Percentiles rank a stretch among this genome's conserved stretches.
These are phyloP conservation scores for Aspergillus piperis DNA, from an alignment of 2,329 filamentous ascomycete genomes.

Conservation along the genomic window DNA sequence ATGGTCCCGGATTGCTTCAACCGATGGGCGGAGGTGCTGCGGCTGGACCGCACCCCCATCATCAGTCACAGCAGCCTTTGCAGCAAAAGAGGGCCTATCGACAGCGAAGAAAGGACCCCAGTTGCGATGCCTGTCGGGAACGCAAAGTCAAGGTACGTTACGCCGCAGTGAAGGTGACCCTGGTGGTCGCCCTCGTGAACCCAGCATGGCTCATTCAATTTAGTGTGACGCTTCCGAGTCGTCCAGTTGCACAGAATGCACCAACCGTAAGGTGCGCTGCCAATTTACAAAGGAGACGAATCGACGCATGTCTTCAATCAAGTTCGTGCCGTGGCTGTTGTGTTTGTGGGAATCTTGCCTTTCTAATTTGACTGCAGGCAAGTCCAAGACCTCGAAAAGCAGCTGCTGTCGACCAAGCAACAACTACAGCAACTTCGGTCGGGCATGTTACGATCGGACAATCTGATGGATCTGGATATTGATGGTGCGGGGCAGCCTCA, in stretches of 20 bases:
- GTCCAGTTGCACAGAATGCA: conserved; percentile 94
- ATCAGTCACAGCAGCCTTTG: conserved; percentile 62
- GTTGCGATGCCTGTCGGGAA: conserved; percentile 94
- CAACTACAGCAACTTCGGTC: conserved; percentile 75
- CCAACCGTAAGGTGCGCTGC: conserved; percentile 92
- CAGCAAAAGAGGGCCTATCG: conserved; percentile 88
- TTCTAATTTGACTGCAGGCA: conserved; percentile 55
- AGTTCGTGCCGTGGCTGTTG: conserved; percentile 52
- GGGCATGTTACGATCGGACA: conserved; percentile 56
- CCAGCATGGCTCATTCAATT: conserved; percentile 8
- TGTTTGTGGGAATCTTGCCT: conserved; percentile 4
- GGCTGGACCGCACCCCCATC: conserved; percentile 13
- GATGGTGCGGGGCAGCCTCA: conserved; percentile 46
- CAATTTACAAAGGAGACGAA: conserved; percentile 99
- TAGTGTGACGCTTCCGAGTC: conserved; percentile 95
- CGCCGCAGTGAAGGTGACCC: background rate
- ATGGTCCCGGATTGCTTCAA: conserved; percentile 38
- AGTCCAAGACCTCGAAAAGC: conserved; percentile 93
- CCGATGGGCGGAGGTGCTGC: conserved; percentile 2
- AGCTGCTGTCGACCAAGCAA: conserved; percentile 75
- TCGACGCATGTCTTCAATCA: conserved; percentile 97
- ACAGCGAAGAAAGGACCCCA: conserved; percentile 92
- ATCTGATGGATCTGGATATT: conserved; percentile 47
- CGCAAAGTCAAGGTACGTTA: conserved; percentile 63
- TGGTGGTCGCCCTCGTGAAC: background rate